Evolutionary conservation across 192 early-diverging fungal genomes (phyloP), one percentile per base, ranked within the genome.

Genomic region (Linnemannia exigua): DNA sequence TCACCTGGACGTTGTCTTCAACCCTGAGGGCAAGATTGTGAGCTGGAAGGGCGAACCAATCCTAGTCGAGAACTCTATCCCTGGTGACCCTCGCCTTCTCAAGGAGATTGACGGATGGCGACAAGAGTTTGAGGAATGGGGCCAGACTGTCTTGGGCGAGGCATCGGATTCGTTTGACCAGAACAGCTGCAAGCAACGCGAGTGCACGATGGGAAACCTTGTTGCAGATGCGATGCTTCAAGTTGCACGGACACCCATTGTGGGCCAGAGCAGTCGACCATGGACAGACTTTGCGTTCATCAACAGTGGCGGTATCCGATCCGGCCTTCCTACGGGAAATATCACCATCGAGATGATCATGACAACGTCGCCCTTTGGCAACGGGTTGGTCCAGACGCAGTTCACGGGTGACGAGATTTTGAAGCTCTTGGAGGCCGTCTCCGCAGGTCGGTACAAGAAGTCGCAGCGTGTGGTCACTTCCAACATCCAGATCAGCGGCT

Each of bases 281-380:
- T 86, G 84, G 84, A 80, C 79, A 46, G 83, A 90, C 37, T 73
- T 93, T 31, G 92, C 92, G 7, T 80, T 95, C 37, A 79, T 93
- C 35, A 93, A 94, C 87, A 85, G 91, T 33, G 96, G 94, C 28
- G 87, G 93, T 31, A 87, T 96, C 63, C 91, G 95, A 33, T 87
- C 88, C 9, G 87, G 85, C 0, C n/a, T 95, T 16, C 84, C 89
- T 22, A 31, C 44, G 16, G 94, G 94, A 51, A 82, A 90, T 7
- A 70, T 97, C 70, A 92, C 93, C 1, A 76, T 90, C 37, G 92
- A 92, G 75, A 79, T 88, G 66, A 75, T 96, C 70, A 73, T 94
- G 68, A 90, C 87, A 7, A 83, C 91, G 0, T 88, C 95, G 12
- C 95, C 96, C 15, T 95, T 93, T 61, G 93, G 90, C n/a, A 94